Evolutionary conservation across 495 filamentous ascomycete genomes (phyloP).

Genomic region (Astrocystis sublimbata): DNA sequence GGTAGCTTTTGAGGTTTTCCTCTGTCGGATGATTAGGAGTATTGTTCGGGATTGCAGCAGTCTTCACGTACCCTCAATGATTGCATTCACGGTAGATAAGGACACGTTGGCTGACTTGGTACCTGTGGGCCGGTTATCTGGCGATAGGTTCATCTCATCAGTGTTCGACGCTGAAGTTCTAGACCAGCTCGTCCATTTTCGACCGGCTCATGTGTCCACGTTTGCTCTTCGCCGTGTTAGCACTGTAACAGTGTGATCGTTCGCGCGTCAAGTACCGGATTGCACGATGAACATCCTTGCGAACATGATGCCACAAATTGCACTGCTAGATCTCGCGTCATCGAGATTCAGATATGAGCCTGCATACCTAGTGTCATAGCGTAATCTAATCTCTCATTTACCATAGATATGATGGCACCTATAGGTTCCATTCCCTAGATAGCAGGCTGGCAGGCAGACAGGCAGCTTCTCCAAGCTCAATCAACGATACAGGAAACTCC

Average conservation of each 20-base stretch:
- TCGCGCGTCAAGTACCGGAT: neutral
- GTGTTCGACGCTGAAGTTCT: neutral
- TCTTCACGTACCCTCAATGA: too few species aligned
- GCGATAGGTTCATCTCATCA: neutral
- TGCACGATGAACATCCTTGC: neutral
- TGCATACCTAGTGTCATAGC: neutral
- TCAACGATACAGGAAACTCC: neutral
- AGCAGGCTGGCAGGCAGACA: neutral
- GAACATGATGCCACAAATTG: neutral
- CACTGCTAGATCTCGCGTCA: conserved; percentile 5
- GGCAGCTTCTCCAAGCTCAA: neutral
- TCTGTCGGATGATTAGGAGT: too few species aligned
- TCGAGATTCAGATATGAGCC: neutral
- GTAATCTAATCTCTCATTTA: conserved; percentile 2
- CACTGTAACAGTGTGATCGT: conserved; percentile 1
- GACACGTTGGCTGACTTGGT: too few species aligned
- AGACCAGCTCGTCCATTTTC: neutral
- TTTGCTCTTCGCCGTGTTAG: neutral
- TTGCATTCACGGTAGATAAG: too few species aligned
- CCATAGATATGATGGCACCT: neutral
- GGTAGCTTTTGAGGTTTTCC: too few species aligned
- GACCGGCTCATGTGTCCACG: neutral
- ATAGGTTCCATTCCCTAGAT: neutral
- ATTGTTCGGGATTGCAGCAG: too few species aligned
- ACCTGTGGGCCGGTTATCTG: too few species aligned